Conservation (phyloP, 164 flowering plant genomes). For the Chimonanthus salicifolius region DNA sequence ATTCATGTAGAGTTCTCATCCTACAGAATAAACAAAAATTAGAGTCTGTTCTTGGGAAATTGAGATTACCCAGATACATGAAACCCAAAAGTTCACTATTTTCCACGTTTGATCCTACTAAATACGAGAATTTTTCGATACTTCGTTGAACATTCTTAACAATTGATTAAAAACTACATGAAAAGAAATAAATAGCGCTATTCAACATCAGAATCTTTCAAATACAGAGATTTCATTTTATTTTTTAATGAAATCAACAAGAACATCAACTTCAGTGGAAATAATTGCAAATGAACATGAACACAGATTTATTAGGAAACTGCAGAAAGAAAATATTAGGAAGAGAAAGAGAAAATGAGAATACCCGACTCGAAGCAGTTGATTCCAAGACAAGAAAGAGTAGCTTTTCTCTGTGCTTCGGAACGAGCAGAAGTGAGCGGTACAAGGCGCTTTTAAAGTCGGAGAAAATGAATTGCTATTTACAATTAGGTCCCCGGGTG, state of each 20-base stretch:
- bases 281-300: background rate
- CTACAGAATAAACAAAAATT: background rate
- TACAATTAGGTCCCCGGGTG: too few relatives aligned
- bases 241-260: background rate
- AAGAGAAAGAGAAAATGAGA: background rate
- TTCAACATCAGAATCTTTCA: too few relatives aligned
- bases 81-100: background rate
- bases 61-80: background rate
- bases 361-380: background rate
- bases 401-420: background rate
- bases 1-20: too few relatives aligned
- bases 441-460: background rate
- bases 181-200: too few relatives aligned
- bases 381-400: background rate
- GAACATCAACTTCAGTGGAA: background rate
- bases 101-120: background rate
- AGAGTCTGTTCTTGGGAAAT: background rate
- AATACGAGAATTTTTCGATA: background rate
- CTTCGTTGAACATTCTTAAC: background rate
- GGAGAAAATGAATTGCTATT: too few relatives aligned
- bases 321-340: background rate
- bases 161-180: too few relatives aligned
- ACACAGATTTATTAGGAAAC: background rate
- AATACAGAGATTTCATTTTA: background rate
- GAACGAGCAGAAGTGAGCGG: slow-evolving; percentile 1